Evolutionary conservation across 352 stramenopile species (phyloP).

Genomic region (Globisporangium middletonii): DNA sequence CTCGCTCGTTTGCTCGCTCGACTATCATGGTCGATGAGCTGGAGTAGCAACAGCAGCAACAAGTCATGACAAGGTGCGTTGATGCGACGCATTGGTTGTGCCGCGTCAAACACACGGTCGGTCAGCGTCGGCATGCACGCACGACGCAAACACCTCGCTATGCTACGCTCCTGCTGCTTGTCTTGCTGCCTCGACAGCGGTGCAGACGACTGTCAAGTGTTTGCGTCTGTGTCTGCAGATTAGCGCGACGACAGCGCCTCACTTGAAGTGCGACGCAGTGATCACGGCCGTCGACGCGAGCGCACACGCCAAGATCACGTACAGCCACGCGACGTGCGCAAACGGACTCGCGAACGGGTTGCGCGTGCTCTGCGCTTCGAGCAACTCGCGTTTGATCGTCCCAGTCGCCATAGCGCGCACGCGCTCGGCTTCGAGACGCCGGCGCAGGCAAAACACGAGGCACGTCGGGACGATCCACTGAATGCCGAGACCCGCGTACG

Average conservation of each 20-base stretch:
- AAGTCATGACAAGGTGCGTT: too few species aligned
- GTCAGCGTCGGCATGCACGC: too few species aligned
- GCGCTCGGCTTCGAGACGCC: conserved; percentile 34
- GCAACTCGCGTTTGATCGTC: not conserved
- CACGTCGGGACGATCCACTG: conserved; percentile 83
- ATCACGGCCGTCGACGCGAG: conserved; percentile 59
- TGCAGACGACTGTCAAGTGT: too few species aligned
- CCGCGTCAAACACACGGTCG: too few species aligned
- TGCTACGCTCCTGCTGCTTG: too few species aligned
- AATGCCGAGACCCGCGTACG: conserved; percentile 81
- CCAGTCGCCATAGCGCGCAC: not conserved
- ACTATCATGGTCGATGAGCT: too few species aligned
- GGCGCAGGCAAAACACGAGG: conserved; percentile 68
- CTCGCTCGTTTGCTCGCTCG: too few species aligned
- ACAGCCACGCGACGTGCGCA: conserved; percentile 53
- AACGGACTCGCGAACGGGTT: conserved; percentile 83
- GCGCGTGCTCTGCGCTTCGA: conserved; percentile 12
- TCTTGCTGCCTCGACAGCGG: too few species aligned
- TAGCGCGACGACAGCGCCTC: not conserved
- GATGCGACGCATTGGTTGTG: too few species aligned
- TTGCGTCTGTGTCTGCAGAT: not conserved
- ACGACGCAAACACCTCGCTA: too few species aligned
- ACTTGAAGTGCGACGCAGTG: conserved; percentile 50
- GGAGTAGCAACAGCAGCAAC: too few species aligned
- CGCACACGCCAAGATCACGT: conserved; percentile 58